Base-by-base conservation (phyloP, 331 rosid genomes). In the Quercus lobata region DNA sequence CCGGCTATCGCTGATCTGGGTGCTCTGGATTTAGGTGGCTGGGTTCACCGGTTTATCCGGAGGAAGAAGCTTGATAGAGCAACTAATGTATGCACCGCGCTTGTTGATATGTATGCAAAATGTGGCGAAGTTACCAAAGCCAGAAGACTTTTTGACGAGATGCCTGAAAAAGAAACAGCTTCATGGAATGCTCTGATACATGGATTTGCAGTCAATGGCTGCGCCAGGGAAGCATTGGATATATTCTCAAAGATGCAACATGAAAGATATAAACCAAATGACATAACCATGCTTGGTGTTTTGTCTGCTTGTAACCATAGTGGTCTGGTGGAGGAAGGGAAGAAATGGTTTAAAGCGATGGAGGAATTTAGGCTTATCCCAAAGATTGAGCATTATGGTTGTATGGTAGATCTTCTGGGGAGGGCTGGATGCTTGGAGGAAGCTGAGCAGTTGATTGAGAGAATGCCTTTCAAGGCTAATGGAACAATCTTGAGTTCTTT, bases 131-230 rank as follows among this genome's bases (percentile, higher is more conserved):
- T 83, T 24, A 52, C 5, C 8, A 84, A 72, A 81, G 93, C 97
- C 2, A 88, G 74, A 77, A 74, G 32, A 54, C 69, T 87, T 46
- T 93, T 91, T 49, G 81, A 85, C 29, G 82, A 55, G 80, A 88
- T 84, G 83, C 76, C 78, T 61, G 81, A 82, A 74, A 90, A 79
- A 44, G 91, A 81, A 83, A 84, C 82, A 0, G 78, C 89, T 83
- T 78, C 91, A 7, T 93, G 93, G 94, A 93, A 93, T 88, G 94
- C 98, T 37, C 62, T 91, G 84, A 90, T 93, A 75, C 82, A 85
- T 55, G 95, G 95, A 37, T 86, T 86, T 63, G 98, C 97, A 24
- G 76, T 89, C 72, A 91, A 93, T 75, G 98, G 94, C 29, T 5
- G 71, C 82, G 97, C 87, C 1, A 72, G 80, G 84, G 92, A 88